phyloP scores from a whole-genome alignment of 441 rosid genomes.

The Geranium incanum region DNA sequence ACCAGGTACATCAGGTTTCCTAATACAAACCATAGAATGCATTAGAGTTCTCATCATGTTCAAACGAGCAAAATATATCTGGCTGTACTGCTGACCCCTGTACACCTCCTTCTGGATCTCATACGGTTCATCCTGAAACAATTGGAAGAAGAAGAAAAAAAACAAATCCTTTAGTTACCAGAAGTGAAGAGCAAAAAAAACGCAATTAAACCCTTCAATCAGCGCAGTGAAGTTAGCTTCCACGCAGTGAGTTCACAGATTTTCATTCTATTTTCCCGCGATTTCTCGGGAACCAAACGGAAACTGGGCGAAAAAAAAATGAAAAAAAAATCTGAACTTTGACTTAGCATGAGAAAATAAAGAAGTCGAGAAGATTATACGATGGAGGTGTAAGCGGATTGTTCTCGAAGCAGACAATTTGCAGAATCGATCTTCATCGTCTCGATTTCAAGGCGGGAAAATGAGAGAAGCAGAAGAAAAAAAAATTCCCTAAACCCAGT shows the following conservation, averaged over 20 bases:
- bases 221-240: background rate
- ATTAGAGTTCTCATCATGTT: constrained; percentile 71
- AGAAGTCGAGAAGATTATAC: background rate
- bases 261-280: background rate
- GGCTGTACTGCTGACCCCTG: constrained; percentile 91
- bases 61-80: constrained; percentile 85
- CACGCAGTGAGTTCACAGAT: background rate
- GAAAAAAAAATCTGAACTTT: background rate
- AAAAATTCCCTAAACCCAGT: background rate
- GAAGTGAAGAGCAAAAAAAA: background rate
- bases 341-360: background rate
- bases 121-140: constrained; percentile 62
- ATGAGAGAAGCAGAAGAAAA: background rate
- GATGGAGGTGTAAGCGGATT: background rate
- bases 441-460: background rate
- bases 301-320: background rate
- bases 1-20: constrained; percentile 81
- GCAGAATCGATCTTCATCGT: constrained; percentile 3
- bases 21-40: constrained; percentile 61
- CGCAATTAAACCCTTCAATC: background rate
- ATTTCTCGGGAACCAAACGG: constrained; percentile 6
- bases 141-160: constrained; percentile 2
- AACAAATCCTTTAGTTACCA: background rate
- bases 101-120: constrained; percentile 63
- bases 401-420: background rate